Evolutionary conservation across 1,139 yeast species (phyloP), one percentile per base, ranked within the genome.

Genomic region (Spencermartinsiella ligniputridi): DNA sequence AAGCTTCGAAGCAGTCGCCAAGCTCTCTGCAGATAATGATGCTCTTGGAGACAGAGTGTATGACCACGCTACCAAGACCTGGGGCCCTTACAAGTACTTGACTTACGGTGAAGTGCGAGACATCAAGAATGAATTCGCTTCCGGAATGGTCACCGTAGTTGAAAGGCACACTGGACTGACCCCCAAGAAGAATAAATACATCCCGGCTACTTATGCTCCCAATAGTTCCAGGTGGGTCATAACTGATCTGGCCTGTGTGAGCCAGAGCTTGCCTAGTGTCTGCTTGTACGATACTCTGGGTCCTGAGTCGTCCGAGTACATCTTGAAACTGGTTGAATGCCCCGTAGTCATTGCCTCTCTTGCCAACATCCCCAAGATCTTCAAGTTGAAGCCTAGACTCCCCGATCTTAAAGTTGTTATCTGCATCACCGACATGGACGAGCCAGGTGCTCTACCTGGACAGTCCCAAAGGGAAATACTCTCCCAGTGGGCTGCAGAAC

Each of bases 201-300:
- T 76, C 30, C 78, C 81, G n/a, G 69, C 80, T 1, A 55, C 81
- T 19, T 75, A 75, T 58, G 72, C 83, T 13, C 72, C 75, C 42
- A 81, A 81, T 59, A 63, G 78, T 45, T 66, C 71, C 5, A 83
- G 81, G 56, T 81, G 87, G 87, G 64, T 71, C 4, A 57, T 80
- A 21, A 60, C 83, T n/a, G 84, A 81, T 55, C 61, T 78, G 51
- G 84, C 84, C 0, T 74, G 81, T 52, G 70, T 72, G 37, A 63
- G 74, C 12, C 76, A 72, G 57, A 67, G 75, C 18, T 58, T 81
- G 46, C 66, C 79, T 33, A 71, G 72, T 50, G 81, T 84, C n/a
- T 76, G 85, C 2, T 63, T 81, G 44, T 81, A 81, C 60, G 83
- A 81, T 52, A 79, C 86, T 2, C 65, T 81, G 55, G 87, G 87